These are phyloP conservation scores for Plasmodium ovale DNA, from an alignment of 169 alveolate genomes.

Conservation along the genomic window DNA sequence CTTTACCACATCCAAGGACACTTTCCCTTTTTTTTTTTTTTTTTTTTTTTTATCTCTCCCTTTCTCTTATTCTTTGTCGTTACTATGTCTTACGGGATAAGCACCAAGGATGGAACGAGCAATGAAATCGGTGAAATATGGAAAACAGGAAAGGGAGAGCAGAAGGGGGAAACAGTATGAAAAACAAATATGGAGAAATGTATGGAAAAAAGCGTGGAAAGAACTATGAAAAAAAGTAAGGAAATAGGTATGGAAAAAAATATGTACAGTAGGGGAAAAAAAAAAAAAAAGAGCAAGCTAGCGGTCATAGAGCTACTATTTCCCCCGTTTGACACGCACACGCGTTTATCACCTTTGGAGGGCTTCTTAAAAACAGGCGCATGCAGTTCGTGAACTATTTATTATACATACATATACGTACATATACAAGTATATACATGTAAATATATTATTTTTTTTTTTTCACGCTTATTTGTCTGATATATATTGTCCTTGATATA, in stretches of 20 bases:
- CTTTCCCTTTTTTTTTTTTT: slow-evolving; percentile 25
- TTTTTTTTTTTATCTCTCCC: background rate
- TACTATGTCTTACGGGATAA: background rate
- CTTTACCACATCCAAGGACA: slow-evolving; percentile 7
- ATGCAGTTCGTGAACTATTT: background rate
- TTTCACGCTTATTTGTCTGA: background rate
- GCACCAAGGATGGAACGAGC: background rate
- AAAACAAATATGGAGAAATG: no score
- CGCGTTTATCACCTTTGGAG: background rate
- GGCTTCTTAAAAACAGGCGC: background rate
- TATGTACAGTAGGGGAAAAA: no score
- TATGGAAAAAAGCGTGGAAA: no score
- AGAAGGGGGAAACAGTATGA: background rate
- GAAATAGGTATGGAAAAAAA: no score
- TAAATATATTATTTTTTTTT: slow-evolving; percentile 1
- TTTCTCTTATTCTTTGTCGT: background rate
- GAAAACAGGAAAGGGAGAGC: background rate
- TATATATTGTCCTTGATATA: background rate
- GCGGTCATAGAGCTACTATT: no score
- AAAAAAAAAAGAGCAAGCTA: no score
- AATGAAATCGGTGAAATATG: background rate
- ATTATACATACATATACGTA: slow-evolving; percentile 7
- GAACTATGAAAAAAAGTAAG: no score
- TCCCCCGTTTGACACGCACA: no score
- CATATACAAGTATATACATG: background rate